These are phyloP conservation scores for Lycium barbarum DNA, from an alignment of 257 asterid genomes.

Conservation along the genomic window DNA sequence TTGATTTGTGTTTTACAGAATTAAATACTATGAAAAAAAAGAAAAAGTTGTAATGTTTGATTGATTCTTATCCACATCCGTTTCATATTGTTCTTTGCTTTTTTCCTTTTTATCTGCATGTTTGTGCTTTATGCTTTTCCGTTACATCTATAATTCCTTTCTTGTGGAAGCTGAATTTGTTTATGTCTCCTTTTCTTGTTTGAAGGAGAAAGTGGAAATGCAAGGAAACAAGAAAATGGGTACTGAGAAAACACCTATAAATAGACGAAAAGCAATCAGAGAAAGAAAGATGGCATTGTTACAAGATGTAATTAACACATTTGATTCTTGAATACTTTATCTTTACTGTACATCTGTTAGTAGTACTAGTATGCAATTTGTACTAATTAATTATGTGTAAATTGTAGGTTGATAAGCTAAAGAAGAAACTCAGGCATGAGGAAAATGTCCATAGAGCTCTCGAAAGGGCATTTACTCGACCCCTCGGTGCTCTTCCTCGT, in stretches of 20 bases:
- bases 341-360: not conserved
- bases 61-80: conserved; percentile 43
- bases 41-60: conserved; percentile 38
- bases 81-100: conserved; percentile 34
- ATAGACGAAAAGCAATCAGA: conserved; percentile 51
- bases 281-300: conserved; percentile 81
- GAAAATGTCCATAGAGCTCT: conserved; percentile 95
- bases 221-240: conserved; percentile 52
- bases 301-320: conserved; percentile 63
- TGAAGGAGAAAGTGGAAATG: conserved; percentile 60
- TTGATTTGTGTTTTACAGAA: conserved; percentile 32
- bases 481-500: conserved; percentile 92
- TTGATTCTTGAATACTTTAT: not conserved
- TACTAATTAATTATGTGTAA: not conserved
- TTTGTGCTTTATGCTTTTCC: conserved; percentile 38
- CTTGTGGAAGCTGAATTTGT: conserved; percentile 51
- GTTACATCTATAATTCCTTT: conserved; percentile 42
- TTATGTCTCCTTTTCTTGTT: conserved; percentile 40
- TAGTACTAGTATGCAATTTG: not conserved
- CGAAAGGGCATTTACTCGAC: conserved; percentile 90
- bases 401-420: conserved; percentile 82
- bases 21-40: conserved; percentile 23
- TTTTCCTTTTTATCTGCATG: conserved; percentile 30
- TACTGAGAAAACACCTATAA: conserved; percentile 54
- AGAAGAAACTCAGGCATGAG: conserved; percentile 86